Evolutionary conservation across 805 yeast species (phyloP).

Genomic region (Kluyveromyces lactis): DNA sequence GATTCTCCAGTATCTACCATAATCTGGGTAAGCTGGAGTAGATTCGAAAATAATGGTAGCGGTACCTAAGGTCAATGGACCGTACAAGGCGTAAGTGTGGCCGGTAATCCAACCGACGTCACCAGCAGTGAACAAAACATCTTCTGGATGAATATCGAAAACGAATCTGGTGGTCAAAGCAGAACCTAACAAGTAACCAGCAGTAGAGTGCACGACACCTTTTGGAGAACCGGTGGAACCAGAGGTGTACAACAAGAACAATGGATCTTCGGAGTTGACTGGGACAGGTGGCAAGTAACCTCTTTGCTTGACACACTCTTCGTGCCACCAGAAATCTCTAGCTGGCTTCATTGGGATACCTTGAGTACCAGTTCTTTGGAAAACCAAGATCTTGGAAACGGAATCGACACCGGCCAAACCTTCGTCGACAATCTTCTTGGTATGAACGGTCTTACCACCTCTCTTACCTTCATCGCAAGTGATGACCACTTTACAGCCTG

Average conservation of each 20-base stretch:
- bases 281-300: conserved; percentile 82
- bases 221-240: conserved; percentile 98
- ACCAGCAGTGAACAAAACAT: conserved; percentile 91
- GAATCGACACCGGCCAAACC: conserved; percentile 66
- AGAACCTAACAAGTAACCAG: conserved; percentile 91
- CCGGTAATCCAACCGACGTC: conserved; percentile 99
- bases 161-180: conserved; percentile 85
- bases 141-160: conserved; percentile 85
- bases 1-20: conserved; percentile 94
- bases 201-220: conserved; percentile 94
- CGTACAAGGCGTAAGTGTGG: conserved; percentile 91
- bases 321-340: conserved; percentile 96
- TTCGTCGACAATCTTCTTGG: conserved; percentile 92
- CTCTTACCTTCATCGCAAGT: conserved; percentile 94
- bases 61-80: conserved; percentile 83
- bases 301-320: conserved; percentile 71
- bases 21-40: conserved; percentile 95
- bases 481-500: conserved; percentile 75
- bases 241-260: conserved; percentile 91
- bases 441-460: conserved; percentile 89
- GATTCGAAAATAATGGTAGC: conserved; percentile 93
- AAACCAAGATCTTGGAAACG: conserved; percentile 79
- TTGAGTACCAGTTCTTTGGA: conserved; percentile 74
- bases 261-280: conserved; percentile 87
- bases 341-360: conserved; percentile 65